Evolutionary conservation across 179 eudicot species (phyloP).

Genomic region (Monotropa hypopitys): DNA sequence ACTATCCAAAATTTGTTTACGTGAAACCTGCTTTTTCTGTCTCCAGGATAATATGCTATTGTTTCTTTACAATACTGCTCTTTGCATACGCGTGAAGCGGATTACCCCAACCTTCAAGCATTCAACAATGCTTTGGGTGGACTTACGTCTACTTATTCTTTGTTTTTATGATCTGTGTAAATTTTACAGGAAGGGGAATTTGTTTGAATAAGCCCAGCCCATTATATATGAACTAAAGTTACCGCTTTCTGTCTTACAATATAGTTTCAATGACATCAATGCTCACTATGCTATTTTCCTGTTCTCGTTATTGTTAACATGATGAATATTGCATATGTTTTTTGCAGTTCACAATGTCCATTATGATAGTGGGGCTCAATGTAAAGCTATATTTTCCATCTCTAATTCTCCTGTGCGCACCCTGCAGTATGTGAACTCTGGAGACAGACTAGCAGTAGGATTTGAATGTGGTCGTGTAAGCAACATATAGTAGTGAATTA

Average conservation of each 20-base stretch:
- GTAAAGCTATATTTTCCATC: slow-evolving; percentile 48
- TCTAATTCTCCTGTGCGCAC: slow-evolving; percentile 50
- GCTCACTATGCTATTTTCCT: background rate
- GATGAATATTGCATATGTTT: slow-evolving; percentile 10
- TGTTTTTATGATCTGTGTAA: background rate
- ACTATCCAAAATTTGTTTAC: background rate
- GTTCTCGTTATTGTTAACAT: background rate
- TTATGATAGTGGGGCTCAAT: slow-evolving; percentile 33
- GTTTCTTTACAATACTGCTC: background rate
- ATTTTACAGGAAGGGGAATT: background rate
- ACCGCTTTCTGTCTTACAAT: background rate
- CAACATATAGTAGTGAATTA: background rate
- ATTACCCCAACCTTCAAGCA: background rate
- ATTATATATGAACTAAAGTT: background rate
- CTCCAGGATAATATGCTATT: background rate
- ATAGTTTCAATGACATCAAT: background rate
- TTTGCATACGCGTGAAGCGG: background rate
- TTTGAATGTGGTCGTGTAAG: slow-evolving; percentile 72
- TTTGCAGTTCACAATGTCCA: slow-evolving; percentile 40
- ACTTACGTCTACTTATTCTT: background rate
- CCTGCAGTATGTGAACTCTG: slow-evolving; percentile 43
- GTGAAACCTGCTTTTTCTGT: background rate
- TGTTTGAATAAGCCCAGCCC: background rate
- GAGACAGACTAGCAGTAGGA: slow-evolving; percentile 65
- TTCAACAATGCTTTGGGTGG: background rate